These are phyloP conservation scores for Pseudogymnoascus sp. DNA, from an alignment of 2,329 filamentous ascomycete genomes.

Conservation along the genomic window DNA sequence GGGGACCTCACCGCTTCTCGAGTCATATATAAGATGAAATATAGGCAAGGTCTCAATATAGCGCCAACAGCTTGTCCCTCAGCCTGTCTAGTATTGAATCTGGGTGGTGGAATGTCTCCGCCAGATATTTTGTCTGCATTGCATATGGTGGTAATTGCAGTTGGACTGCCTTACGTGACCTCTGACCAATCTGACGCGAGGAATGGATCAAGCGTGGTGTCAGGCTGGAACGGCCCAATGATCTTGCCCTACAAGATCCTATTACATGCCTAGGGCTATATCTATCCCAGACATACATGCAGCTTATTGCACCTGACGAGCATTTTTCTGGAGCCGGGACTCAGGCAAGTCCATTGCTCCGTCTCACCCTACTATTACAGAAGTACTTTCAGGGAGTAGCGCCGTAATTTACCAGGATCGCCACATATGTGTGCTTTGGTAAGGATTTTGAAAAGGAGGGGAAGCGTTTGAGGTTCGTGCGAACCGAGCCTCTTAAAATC, in stretches of 20 bases:
- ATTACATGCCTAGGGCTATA: conserved; percentile 3
- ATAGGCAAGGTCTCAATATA: background rate
- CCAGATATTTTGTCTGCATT: background rate
- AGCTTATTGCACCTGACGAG: conserved; percentile 8
- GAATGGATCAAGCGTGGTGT: background rate
- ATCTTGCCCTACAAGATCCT: conserved; percentile 1
- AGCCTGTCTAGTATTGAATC: background rate
- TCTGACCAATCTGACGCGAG: conserved; percentile 2
- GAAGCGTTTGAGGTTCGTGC: conserved; percentile 6
- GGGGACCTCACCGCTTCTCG: conserved; percentile 5
- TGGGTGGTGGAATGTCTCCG: background rate
- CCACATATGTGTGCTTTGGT: background rate
- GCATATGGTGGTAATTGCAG: conserved; percentile 6
- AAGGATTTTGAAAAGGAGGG: background rate
- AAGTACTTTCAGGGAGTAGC: background rate
- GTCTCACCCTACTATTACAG: background rate
- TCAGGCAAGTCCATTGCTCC: background rate
- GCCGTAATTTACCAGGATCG: background rate
- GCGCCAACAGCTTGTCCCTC: background rate
- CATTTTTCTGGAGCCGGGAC: conserved; percentile 4
- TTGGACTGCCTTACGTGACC: background rate
- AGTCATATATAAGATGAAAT: conserved; percentile 4
- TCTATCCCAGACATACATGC: conserved; percentile 3
- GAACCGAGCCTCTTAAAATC: conserved; percentile 3
- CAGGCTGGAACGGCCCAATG: conserved; percentile 4